A percentile compares a stretch with the other conserved stretches of the same genome.
phyloP scores from a whole-genome alignment of 352 stramenopile species.

The Pythium guiyangense region DNA sequence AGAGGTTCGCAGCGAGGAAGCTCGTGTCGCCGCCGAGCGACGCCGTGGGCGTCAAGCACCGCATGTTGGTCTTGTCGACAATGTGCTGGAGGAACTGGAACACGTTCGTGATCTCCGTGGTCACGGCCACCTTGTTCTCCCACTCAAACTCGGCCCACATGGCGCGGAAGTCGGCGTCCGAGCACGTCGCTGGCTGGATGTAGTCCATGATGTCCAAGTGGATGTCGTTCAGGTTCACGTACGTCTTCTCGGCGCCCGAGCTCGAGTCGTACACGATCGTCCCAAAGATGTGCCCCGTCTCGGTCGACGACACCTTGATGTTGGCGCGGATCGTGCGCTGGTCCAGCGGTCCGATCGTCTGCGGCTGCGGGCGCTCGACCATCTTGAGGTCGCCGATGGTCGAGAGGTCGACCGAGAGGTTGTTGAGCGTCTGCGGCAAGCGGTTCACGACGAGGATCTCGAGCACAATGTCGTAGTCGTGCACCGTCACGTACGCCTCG shows the following conservation, averaged over 20 bases:
- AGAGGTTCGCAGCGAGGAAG: conserved; percentile 93
- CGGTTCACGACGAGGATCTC: conserved; percentile 99
- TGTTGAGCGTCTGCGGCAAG: conserved; percentile 97
- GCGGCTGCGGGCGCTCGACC: conserved; percentile 95
- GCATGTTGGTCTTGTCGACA: conserved; percentile 99
- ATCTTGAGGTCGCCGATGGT: conserved; percentile 99
- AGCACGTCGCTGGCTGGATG: conserved; percentile 94
- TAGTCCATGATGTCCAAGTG: conserved; percentile 99
- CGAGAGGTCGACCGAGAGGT: conserved; percentile 98
- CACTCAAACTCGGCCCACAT: conserved; percentile 99
- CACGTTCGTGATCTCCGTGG: conserved; percentile 96
- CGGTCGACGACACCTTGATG: conserved; percentile 99
- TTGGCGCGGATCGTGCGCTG: conserved; percentile 96
- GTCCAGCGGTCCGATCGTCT: conserved; percentile 98
- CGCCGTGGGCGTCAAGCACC: conserved; percentile 95
- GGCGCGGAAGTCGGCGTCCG: conserved; percentile 95
- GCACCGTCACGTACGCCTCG: conserved; percentile 98
- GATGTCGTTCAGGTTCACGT: conserved; percentile 99
- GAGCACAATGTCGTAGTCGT: conserved; percentile 99
- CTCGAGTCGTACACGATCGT: conserved; percentile 99
- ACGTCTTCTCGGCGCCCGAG: conserved; percentile 94
- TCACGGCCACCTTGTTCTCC: conserved; percentile 99
- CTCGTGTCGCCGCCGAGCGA: conserved; percentile 88
- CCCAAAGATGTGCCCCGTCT: conserved; percentile 99
- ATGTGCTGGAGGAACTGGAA: conserved; percentile 98